These are phyloP conservation scores for Funneliformis mosseae DNA, from an alignment of 192 early-diverging fungal genomes.

Conservation along the genomic window DNA sequence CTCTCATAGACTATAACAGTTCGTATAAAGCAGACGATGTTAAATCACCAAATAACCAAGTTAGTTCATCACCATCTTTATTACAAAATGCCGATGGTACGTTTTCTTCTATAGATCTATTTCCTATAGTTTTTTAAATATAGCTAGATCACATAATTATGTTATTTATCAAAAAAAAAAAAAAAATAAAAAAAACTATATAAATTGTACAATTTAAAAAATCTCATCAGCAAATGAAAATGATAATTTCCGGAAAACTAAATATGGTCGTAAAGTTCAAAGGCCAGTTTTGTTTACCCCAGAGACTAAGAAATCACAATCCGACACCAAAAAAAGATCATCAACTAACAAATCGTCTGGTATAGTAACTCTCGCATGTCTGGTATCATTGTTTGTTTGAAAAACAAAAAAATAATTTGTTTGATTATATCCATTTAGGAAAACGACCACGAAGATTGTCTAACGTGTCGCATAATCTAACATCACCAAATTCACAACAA, in stretches of 20 bases:
- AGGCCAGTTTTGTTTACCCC: constrained; percentile 20
- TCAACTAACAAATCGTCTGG: not conserved
- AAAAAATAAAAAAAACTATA: no score
- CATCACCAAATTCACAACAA: not conserved
- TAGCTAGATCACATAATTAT: not conserved
- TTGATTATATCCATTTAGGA: not conserved
- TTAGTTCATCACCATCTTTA: constrained; percentile 1
- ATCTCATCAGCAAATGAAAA: not conserved
- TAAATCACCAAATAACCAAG: not conserved
- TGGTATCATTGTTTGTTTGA: no score
- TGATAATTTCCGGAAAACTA: constrained; percentile 18
- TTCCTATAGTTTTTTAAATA: not conserved
- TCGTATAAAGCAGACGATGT: not conserved
- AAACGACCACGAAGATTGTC: not conserved
- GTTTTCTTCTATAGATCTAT: not conserved
- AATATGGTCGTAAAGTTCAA: constrained; percentile 33
- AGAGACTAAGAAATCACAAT: not conserved
- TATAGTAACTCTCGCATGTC: no score
- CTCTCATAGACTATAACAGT: not conserved
- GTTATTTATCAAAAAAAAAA: not conserved
- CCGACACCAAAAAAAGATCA: not conserved
- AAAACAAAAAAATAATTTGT: no score
- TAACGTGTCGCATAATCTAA: not conserved
- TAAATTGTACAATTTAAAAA: no score
- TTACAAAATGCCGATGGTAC: constrained; percentile 8